phyloP scores from a whole-genome alignment of 441 rosid species.

The Viola pubescens region DNA sequence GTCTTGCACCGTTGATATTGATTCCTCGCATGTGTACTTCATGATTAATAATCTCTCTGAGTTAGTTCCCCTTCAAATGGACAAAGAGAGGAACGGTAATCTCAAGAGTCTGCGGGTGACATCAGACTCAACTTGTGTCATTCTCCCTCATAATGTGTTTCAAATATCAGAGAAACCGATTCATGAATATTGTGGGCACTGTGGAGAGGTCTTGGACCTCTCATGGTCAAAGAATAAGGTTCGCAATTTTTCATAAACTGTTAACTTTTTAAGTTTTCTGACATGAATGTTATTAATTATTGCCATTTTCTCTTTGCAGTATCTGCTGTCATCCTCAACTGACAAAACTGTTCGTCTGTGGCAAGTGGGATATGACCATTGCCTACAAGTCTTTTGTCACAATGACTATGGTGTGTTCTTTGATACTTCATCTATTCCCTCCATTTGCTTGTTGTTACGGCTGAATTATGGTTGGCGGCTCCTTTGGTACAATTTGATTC shows the following conservation, averaged over 20 bases:
- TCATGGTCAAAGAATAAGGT: slow-evolving; percentile 79
- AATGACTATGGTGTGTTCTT: slow-evolving; percentile 38
- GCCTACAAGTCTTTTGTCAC: slow-evolving; percentile 46
- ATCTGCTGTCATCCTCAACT: slow-evolving; percentile 42
- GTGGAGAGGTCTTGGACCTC: slow-evolving; percentile 62
- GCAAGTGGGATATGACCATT: slow-evolving; percentile 47
- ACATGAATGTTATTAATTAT: slow-evolving; percentile 8
- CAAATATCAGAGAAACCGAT: slow-evolving; percentile 54
- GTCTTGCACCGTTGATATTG: slow-evolving; percentile 40
- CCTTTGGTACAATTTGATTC: background rate
- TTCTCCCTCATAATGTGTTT: slow-evolving; percentile 65
- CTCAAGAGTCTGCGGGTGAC: slow-evolving; percentile 33
- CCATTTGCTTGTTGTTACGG: background rate
- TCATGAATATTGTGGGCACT: slow-evolving; percentile 70
- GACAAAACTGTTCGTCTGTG: slow-evolving; percentile 59
- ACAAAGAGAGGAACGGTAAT: slow-evolving; percentile 37
- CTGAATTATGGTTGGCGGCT: background rate
- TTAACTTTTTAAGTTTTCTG: slow-evolving; percentile 1
- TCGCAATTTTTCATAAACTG: slow-evolving; percentile 15
- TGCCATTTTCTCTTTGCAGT: slow-evolving; percentile 22
- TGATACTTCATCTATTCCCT: background rate
- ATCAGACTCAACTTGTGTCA: slow-evolving; percentile 51
- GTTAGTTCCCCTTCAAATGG: slow-evolving; percentile 33
- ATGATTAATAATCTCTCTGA: slow-evolving; percentile 50
- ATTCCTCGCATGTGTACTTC: slow-evolving; percentile 50